These are phyloP conservation scores for Lycium ferocissimum DNA, from an alignment of 257 asterid species.

Conservation along the genomic window DNA sequence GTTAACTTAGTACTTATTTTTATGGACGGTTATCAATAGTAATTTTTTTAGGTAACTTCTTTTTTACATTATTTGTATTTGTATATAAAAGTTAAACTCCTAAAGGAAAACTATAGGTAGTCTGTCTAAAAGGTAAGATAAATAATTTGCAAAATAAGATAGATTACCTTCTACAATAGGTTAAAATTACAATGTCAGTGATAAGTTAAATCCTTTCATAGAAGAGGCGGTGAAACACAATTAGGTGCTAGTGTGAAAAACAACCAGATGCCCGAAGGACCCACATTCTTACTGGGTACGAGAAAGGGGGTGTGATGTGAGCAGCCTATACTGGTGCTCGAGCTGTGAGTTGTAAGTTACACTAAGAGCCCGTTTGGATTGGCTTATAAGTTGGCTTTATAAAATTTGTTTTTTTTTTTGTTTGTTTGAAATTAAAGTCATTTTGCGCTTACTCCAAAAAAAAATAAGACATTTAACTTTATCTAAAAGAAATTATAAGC, in stretches of 20 bases:
- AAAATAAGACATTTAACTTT: no score
- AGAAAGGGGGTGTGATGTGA: not conserved
- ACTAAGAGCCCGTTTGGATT: no score
- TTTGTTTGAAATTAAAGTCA: no score
- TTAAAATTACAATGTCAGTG: not conserved
- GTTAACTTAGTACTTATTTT: not conserved
- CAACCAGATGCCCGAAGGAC: not conserved
- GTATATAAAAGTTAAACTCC: not conserved
- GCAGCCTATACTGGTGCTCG: not conserved
- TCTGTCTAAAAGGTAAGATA: not conserved
- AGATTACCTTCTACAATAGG: no score
- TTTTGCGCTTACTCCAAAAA: no score
- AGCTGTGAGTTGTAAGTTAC: no score
- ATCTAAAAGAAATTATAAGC: no score
- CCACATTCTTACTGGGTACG: not conserved
- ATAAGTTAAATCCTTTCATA: not conserved
- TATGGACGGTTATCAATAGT: not conserved
- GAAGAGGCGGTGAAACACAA: not conserved
- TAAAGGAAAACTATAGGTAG: not conserved
- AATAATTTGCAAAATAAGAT: not conserved
- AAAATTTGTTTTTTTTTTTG: no score
- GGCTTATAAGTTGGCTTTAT: no score
- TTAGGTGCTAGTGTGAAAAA: not conserved
- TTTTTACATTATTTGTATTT: not conserved
- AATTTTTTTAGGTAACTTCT: not conserved